Conservation (phyloP, 2,329 filamentous ascomycete species). For the Acrocalymma vagum region DNA sequence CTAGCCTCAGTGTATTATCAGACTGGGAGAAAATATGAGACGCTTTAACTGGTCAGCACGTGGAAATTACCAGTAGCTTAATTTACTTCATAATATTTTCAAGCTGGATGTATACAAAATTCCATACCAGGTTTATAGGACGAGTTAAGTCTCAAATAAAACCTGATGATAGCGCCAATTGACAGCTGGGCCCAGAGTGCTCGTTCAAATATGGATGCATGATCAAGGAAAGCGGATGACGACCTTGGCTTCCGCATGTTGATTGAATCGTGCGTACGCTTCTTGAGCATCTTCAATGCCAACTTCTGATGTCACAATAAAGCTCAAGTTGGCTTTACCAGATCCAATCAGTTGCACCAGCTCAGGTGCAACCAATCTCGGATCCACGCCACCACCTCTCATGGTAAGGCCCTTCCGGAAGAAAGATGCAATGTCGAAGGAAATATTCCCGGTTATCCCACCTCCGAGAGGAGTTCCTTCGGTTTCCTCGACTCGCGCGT, state of each 20-base stretch:
- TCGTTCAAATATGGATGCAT: no score
- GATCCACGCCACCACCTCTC: conserved; percentile 5
- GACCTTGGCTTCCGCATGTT: conserved; percentile 17
- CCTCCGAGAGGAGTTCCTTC: background rate
- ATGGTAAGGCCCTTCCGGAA: conserved; percentile 10
- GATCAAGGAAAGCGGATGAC: conserved; percentile 10
- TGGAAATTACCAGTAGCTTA: no score
- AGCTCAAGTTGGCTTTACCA: conserved; percentile 13
- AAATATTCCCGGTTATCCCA: background rate
- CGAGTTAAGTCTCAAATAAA: no score
- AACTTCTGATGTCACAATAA: conserved; percentile 11
- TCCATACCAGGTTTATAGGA: no score
- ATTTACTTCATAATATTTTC: no score
- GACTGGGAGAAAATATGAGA: no score
- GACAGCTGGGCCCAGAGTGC: no score
- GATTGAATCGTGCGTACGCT: conserved; percentile 13
- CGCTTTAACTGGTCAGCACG: no score
- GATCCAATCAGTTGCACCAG: conserved; percentile 10
- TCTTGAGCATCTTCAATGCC: conserved; percentile 19
- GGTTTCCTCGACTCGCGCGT: background rate
- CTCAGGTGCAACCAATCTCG: conserved; percentile 2
- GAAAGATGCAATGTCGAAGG: conserved; percentile 13
- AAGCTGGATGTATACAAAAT: no score
- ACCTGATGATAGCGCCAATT: no score
- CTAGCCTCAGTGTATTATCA: no score